phyloP scores from a whole-genome alignment of 2,329 filamentous ascomycete species.

The Arthrobotrys sinensis region DNA sequence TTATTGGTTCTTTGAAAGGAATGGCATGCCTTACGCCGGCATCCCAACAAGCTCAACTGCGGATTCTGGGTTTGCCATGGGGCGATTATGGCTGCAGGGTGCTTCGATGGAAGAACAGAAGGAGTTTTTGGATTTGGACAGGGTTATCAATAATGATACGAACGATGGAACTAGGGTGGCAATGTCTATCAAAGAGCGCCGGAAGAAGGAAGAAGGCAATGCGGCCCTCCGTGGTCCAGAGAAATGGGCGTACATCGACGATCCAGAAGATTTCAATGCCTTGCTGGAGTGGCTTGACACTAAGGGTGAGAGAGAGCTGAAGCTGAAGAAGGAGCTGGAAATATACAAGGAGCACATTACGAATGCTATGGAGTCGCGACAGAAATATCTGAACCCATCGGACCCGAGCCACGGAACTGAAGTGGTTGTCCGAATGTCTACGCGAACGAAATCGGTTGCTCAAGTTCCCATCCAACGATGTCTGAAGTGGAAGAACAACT shows the following conservation, averaged over 20 bases:
- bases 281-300: conserved; percentile 91
- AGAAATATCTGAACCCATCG: conserved; percentile 76
- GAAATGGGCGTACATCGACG: conserved; percentile 94
- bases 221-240: conserved; percentile 82
- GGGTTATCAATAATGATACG: conserved; percentile 58
- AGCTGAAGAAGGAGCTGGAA: conserved; percentile 87
- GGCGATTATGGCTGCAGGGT: conserved; percentile 95
- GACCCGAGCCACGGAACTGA: conserved; percentile 70
- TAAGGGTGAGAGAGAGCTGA: conserved; percentile 86
- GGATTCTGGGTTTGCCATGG: conserved; percentile 89
- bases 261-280: conserved; percentile 81
- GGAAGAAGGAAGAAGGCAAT: conserved; percentile 84
- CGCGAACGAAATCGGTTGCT: conserved; percentile 75
- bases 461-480: conserved; percentile 74
- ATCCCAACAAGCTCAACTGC: conserved; percentile 90
- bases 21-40: conserved; percentile 95
- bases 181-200: conserved; percentile 83
- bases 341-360: conserved; percentile 82
- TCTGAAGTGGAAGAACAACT: conserved; percentile 77
- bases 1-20: conserved; percentile 99
- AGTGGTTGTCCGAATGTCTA: conserved; percentile 74
- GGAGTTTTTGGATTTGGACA: conserved; percentile 71
- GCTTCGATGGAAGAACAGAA: conserved; percentile 89
- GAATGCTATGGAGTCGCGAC: conserved; percentile 84
- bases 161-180: conserved; percentile 62